phyloP scores from a whole-genome alignment of 2,329 filamentous ascomycete species.

The Scopulariopsis brevicaulis region DNA sequence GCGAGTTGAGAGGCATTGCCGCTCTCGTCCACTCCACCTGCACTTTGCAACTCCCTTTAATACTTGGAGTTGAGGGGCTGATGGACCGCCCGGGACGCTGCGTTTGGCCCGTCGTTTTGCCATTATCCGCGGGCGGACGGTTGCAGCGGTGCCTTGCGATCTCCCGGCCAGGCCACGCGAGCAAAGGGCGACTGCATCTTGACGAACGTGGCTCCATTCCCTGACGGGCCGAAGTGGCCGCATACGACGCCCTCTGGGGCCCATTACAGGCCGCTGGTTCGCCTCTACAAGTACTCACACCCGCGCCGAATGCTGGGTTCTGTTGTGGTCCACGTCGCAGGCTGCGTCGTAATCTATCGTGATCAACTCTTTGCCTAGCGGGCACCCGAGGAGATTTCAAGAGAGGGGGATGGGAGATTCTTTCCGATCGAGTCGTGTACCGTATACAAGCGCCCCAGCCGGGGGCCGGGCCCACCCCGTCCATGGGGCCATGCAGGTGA shows the following conservation, averaged over 20 bases:
- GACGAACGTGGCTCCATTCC: constrained; percentile 4
- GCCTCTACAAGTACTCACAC: neutral
- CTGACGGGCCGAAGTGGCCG: neutral
- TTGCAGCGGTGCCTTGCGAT: neutral
- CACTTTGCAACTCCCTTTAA: no score
- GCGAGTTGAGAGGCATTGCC: no score
- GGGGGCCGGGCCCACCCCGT: neutral
- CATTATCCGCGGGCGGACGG: neutral
- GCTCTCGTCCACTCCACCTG: no score
- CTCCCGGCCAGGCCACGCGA: neutral
- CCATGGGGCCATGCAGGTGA: neutral
- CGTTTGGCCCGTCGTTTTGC: neutral
- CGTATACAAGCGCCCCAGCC: neutral
- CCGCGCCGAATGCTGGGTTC: neutral
- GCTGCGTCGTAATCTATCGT: neutral
- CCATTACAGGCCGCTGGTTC: neutral
- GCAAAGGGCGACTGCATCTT: neutral
- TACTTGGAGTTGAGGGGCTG: neutral
- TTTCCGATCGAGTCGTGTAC: neutral
- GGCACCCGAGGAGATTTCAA: neutral
- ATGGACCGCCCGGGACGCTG: neutral
- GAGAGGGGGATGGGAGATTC: neutral
- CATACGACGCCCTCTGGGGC: neutral
- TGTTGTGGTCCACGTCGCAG: neutral
- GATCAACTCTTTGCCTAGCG: neutral